Conservation (phyloP, 2,329 filamentous ascomycete species). For the Hymenoscyphus linearis region DNA sequence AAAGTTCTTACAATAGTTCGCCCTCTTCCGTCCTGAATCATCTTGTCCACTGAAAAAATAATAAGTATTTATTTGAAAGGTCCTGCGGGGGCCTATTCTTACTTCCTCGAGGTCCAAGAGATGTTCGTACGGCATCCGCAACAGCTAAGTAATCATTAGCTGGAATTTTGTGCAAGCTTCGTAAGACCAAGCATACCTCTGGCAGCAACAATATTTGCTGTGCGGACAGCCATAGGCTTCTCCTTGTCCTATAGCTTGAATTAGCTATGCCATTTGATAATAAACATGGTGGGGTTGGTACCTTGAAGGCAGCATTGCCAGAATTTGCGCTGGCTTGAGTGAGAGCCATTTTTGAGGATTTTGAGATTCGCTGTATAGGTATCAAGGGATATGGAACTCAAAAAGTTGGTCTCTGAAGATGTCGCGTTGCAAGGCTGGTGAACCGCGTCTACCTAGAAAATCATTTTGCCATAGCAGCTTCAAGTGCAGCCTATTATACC, state of each 20-base stretch:
- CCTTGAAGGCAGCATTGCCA: slow-evolving; percentile 64
- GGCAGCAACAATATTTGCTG: slow-evolving; percentile 93
- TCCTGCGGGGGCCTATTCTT: slow-evolving; percentile 7
- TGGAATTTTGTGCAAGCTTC: slow-evolving; percentile 12
- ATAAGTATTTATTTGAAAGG: slow-evolving; percentile 9
- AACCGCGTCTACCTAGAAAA: slow-evolving; percentile 22
- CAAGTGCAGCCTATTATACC: background rate
- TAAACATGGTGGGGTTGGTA: slow-evolving; percentile 31
- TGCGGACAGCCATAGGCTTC: slow-evolving; percentile 96
- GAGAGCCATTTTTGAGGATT: slow-evolving; percentile 41
- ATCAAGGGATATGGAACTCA: background rate
- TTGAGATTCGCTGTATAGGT: background rate
- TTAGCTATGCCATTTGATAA: slow-evolving; percentile 24
- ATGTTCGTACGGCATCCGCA: slow-evolving; percentile 95
- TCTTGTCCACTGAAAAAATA: slow-evolving; percentile 27
- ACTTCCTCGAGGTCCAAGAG: slow-evolving; percentile 84
- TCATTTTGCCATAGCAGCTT: slow-evolving; percentile 3
- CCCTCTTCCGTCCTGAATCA: slow-evolving; percentile 69
- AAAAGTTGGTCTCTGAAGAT: slow-evolving; percentile 10
- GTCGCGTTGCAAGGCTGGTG: slow-evolving; percentile 21
- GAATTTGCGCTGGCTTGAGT: slow-evolving; percentile 35
- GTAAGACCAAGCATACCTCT: slow-evolving; percentile 57
- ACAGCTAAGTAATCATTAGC: slow-evolving; percentile 58
- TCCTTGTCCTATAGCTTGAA: slow-evolving; percentile 66
- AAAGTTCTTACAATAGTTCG: slow-evolving; percentile 59